Evolutionary conservation across 1,284 basidiomycete species (phyloP), one percentile per base, ranked within the genome.

Genomic region (Papiliotrema laurentii): DNA sequence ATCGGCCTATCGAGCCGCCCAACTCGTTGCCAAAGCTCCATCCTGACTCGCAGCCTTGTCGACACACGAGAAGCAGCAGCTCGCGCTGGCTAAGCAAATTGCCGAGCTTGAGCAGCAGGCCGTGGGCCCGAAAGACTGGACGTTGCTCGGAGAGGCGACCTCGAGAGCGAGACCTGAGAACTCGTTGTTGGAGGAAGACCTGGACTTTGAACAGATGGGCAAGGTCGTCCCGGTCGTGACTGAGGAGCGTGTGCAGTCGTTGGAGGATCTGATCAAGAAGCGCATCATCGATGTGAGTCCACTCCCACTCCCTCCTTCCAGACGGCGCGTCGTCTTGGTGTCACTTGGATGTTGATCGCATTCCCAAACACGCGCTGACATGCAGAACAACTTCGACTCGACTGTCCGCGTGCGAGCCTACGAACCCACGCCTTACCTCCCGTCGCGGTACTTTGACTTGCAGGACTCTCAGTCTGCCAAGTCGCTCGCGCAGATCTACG

Each of bases 401-500:
- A 91, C 97, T 28, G 81, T 89, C 45, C 85, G 92, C 21, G 80
- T 85, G 49, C 81, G 86, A 7, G 80, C 85, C 0, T 72, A 84
- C 47, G 88, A 90, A 47, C 85, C 88, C 52, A 88, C 86, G 56
- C 83, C 90, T 0, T 97, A 94, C 79, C 77, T 97, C 1, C 90
- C 94, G 0, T 94, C 90, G 0, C 82, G 87, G 21, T 78, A 90
- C 56, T 84, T 97, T 54, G 92, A 97, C 66, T 78, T 98, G 18
- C 83, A 91, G 64, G 93, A 97, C 63, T 83, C 82, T 13, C 88
- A 92, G 69, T 90, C 87, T 5, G 78, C 82, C 14, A 87, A 92
- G 71, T 92, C 88, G 0, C 81, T 99, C 30, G 92, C 92, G 6
- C 89, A 98, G 74, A 89, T 97, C 51, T 98, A 98, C 74, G 96